Evolutionary conservation across 2,329 filamentous ascomycete species (phyloP).

Genomic region (Beauveria bassiana): DNA sequence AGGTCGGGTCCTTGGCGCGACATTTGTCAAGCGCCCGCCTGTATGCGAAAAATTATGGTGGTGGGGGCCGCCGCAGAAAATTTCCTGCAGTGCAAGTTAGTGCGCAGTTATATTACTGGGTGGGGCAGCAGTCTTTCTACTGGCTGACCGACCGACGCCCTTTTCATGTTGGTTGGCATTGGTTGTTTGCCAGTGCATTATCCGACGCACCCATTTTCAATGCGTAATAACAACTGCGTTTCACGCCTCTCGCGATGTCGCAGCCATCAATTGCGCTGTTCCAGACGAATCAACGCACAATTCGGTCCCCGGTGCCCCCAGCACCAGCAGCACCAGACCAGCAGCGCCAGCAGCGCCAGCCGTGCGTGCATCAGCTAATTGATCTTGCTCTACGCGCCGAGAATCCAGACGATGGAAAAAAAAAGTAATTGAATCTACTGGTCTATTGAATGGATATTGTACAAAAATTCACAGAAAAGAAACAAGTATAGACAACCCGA

Average conservation of each 20-base stretch:
- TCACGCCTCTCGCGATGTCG: neutral
- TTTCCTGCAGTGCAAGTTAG: neutral
- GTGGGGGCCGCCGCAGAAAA: constrained; percentile 2
- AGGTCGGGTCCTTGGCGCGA: neutral
- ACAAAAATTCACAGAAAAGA: constrained; percentile 10
- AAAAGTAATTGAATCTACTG: neutral
- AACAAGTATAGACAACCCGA: neutral
- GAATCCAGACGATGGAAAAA: too few species aligned
- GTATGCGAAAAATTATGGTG: neutral
- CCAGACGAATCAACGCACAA: neutral
- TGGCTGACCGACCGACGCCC: neutral
- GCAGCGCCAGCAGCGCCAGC: neutral
- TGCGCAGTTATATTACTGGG: neutral
- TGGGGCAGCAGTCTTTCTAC: neutral
- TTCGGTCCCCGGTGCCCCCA: too few species aligned
- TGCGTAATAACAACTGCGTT: neutral
- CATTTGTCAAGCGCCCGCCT: neutral
- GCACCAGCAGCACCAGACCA: neutral
- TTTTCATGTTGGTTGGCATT: neutral
- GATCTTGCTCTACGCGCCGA: neutral
- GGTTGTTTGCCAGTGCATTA: neutral
- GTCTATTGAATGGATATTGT: neutral
- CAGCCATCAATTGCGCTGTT: neutral
- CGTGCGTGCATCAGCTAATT: neutral
- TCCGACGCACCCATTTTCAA: neutral